Evolutionary conservation across 164 flowering plant species (phyloP).

Genomic region (Vitis labrusca): DNA sequence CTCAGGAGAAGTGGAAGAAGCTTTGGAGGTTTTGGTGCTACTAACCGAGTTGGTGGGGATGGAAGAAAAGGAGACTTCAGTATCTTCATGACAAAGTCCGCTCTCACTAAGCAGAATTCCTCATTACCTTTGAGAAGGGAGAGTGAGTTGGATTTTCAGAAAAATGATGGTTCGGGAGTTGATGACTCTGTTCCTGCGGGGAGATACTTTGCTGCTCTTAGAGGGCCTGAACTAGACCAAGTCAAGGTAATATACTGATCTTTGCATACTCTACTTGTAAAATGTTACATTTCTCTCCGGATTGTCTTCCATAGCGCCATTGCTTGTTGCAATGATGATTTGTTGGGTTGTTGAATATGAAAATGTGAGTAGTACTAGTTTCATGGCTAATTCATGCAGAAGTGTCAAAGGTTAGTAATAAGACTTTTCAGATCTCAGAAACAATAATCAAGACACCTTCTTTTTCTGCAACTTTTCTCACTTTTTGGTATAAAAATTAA

Average conservation of each 20-base stretch:
- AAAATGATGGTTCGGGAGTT: conserved; percentile 19
- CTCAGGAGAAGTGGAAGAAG: conserved; percentile 78
- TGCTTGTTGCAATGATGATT: too few species aligned
- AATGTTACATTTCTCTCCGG: neutral
- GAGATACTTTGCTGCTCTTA: conserved; percentile 92
- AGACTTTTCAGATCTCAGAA: too few species aligned
- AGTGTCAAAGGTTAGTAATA: too few species aligned
- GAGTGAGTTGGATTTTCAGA: conserved; percentile 34
- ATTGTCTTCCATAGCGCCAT: neutral
- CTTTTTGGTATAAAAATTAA: too few species aligned
- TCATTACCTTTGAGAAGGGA: conserved; percentile 49
- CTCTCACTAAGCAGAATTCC: conserved; percentile 64
- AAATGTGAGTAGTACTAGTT: too few species aligned
- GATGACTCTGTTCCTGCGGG: conserved; percentile 82
- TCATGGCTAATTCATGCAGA: too few species aligned
- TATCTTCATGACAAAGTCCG: conserved; percentile 76
- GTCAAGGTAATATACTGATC: conserved; percentile 61
- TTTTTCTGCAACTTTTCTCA: too few species aligned
- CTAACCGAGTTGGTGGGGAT: conserved; percentile 28
- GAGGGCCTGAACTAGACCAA: conserved; percentile 93
- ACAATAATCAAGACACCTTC: too few species aligned
- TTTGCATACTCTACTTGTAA: neutral
- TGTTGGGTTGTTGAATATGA: too few species aligned
- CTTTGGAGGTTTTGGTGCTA: conserved; percentile 61
- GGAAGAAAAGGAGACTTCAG: conserved; percentile 73